Percentiles rank a stretch among this genome's conserved stretches.
Evolutionary conservation across 2,329 filamentous ascomycete genomes (phyloP).

Genomic region (Aspergillus nomiae): DNA sequence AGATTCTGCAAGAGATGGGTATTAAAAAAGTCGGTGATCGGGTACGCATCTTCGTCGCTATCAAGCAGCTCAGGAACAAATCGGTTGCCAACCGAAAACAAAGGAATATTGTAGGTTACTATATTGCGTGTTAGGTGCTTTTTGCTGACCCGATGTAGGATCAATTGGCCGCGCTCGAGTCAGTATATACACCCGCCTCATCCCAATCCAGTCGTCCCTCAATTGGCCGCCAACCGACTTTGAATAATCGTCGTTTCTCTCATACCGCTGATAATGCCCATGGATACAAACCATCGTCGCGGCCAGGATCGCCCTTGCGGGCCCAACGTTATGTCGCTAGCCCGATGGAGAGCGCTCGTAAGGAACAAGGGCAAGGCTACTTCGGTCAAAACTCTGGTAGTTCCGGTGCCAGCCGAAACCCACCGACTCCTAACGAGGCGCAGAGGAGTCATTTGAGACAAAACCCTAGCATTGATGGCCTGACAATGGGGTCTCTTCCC

Average conservation of each 20-base stretch:
- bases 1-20: conserved; percentile 94
- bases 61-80: conserved; percentile 79
- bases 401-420: conserved; percentile 56
- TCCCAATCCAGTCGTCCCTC: conserved; percentile 66
- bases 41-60: conserved; percentile 83
- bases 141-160: conserved; percentile 58
- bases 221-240: conserved; percentile 55
- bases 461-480: conserved; percentile 80
- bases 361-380: conserved; percentile 55
- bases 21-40: conserved; percentile 97
- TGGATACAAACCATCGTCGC: conserved; percentile 61
- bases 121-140: neutral
- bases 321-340: conserved; percentile 64
- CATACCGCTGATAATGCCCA: conserved; percentile 43
- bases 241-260: conserved; percentile 65
- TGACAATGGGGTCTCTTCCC: conserved; percentile 82
- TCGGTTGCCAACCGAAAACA: conserved; percentile 77
- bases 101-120: conserved; percentile 72
- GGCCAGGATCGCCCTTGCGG: conserved; percentile 71
- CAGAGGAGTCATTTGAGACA: conserved; percentile 73
- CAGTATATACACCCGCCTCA: conserved; percentile 59
- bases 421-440: conserved; percentile 65
- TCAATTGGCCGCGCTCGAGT: conserved; percentile 78
- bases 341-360: conserved; percentile 56
- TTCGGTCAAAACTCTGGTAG: conserved; percentile 57